These are phyloP conservation scores for Termitomyces sp. DNA, from an alignment of 768 basidiomycete species.

Conservation along the genomic window DNA sequence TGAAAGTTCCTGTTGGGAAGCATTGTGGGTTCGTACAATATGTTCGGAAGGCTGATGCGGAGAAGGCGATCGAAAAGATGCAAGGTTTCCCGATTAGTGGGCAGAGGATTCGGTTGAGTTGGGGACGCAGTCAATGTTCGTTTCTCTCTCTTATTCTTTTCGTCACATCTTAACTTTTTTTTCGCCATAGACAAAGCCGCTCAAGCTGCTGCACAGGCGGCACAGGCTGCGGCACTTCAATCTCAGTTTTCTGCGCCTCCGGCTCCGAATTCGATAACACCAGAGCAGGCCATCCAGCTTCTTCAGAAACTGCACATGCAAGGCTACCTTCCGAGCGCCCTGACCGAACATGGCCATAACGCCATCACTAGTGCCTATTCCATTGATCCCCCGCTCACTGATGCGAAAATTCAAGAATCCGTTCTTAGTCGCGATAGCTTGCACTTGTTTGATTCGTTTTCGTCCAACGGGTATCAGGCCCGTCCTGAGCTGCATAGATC, in stretches of 20 bases:
- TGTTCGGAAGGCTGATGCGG: slow-evolving; percentile 87
- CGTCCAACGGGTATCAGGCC: slow-evolving; percentile 17
- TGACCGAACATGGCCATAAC: slow-evolving; percentile 6
- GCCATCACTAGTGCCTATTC: slow-evolving; percentile 7
- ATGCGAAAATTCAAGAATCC: slow-evolving; percentile 17
- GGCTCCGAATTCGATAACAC: slow-evolving; percentile 36
- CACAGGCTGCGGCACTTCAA: slow-evolving; percentile 72
- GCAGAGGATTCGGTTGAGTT: slow-evolving; percentile 85
- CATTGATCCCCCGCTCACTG: slow-evolving; percentile 9
- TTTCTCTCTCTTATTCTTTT: slow-evolving; percentile 8
- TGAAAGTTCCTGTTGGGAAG: slow-evolving; percentile 95
- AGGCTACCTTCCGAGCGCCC: slow-evolving; percentile 26
- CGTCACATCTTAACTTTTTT: slow-evolving; percentile 4
- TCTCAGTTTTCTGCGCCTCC: slow-evolving; percentile 25
- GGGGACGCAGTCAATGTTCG: slow-evolving; percentile 92
- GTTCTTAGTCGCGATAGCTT: slow-evolving; percentile 15
- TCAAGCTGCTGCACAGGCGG: slow-evolving; percentile 82
- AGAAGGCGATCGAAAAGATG: slow-evolving; percentile 93
- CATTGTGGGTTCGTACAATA: slow-evolving; percentile 97
- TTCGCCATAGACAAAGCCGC: slow-evolving; percentile 73
- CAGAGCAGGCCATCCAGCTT: slow-evolving; percentile 61
- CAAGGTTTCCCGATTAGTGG: slow-evolving; percentile 95
- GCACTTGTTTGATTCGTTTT: slow-evolving; percentile 16
- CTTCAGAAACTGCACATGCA: slow-evolving; percentile 51
- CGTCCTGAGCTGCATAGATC: slow-evolving; percentile 33